These are phyloP conservation scores for Pseudocercospora musae DNA, from an alignment of 2,329 filamentous ascomycete species.

Conservation along the genomic window DNA sequence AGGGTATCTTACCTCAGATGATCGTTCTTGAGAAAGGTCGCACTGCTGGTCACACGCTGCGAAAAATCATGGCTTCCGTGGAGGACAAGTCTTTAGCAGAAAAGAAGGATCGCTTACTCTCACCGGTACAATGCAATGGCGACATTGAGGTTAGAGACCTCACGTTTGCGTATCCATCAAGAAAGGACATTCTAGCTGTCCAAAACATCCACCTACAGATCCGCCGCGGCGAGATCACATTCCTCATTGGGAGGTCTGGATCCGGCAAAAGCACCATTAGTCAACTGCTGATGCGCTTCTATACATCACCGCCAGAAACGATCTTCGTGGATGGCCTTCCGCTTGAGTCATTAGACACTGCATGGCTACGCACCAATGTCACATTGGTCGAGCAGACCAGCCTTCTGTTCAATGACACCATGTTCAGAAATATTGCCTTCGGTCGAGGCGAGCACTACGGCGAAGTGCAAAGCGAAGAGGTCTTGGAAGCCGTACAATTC, in stretches of 20 bases:
- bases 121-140: constrained; percentile 53
- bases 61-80: constrained; percentile 41
- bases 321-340: constrained; percentile 66
- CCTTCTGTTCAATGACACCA: constrained; percentile 74
- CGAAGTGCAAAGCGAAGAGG: constrained; percentile 51
- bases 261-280: constrained; percentile 89
- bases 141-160: constrained; percentile 66
- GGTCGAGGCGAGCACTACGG: constrained; percentile 54
- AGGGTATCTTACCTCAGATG: constrained; percentile 71
- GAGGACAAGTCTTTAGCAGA: constrained; percentile 22
- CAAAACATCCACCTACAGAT: constrained; percentile 65
- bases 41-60: constrained; percentile 65
- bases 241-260: constrained; percentile 80
- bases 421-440: constrained; percentile 74
- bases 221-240: constrained; percentile 67
- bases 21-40: constrained; percentile 76
- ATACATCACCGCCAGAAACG: constrained; percentile 61
- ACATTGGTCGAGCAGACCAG: constrained; percentile 80
- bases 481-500: constrained; percentile 62
- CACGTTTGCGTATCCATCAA: constrained; percentile 66
- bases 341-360: constrained; percentile 59
- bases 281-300: constrained; percentile 75
- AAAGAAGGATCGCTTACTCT: constrained; percentile 20
- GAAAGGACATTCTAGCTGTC: constrained; percentile 59
- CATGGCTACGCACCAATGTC: constrained; percentile 75